Evolutionary conservation across 768 basidiomycete species (phyloP).

Genomic region (Lactarius akahatsu): DNA sequence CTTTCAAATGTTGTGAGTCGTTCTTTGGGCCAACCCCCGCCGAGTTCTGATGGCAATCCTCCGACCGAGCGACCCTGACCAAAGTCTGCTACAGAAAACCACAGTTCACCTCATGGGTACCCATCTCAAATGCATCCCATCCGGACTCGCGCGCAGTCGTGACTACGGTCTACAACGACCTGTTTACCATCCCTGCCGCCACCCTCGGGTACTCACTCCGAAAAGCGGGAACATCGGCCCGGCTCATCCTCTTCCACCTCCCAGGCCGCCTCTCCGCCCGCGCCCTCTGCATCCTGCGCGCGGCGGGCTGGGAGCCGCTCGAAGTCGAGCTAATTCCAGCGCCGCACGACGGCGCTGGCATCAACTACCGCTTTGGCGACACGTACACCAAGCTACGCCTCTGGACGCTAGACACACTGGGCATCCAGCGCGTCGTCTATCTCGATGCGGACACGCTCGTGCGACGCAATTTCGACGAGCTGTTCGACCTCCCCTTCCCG

Average conservation of each 20-base stretch:
- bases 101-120: slow-evolving; percentile 5
- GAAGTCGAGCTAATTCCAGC: slow-evolving; percentile 41
- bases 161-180: slow-evolving; percentile 36
- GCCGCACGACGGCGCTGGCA: slow-evolving; percentile 39
- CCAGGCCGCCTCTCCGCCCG: slow-evolving; percentile 40
- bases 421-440: slow-evolving; percentile 39
- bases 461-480: slow-evolving; percentile 44
- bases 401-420: slow-evolving; percentile 40
- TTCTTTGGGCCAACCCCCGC: neutral
- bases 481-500: slow-evolving; percentile 43
- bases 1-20: slow-evolving; percentile 22
- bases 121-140: neutral
- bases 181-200: slow-evolving; percentile 36
- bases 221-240: slow-evolving; percentile 37
- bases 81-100: slow-evolving; percentile 10
- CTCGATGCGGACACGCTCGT: slow-evolving; percentile 47
- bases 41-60: neutral
- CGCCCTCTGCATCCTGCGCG: slow-evolving; percentile 42
- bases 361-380: slow-evolving; percentile 40
- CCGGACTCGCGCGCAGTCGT: slow-evolving; percentile 33
- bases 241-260: slow-evolving; percentile 37
- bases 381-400: slow-evolving; percentile 47
- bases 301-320: slow-evolving; percentile 42
- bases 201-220: slow-evolving; percentile 37
- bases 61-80: neutral